These are phyloP conservation scores for Torrubiellomyces zombiae DNA, from an alignment of 2,329 filamentous ascomycete species.

Conservation along the genomic window DNA sequence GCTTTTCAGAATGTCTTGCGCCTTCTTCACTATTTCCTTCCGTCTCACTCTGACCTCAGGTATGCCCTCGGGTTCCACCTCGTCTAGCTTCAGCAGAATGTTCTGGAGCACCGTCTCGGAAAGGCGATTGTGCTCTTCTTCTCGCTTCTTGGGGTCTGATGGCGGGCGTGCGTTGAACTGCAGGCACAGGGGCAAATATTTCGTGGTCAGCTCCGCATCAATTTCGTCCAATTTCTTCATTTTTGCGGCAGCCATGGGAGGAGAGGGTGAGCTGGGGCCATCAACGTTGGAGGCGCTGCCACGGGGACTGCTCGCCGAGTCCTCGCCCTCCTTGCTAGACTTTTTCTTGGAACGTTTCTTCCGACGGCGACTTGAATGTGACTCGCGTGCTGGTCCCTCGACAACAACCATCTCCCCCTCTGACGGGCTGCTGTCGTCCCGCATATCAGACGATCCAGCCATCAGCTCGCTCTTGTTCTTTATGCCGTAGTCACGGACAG, in stretches of 20 bases:
- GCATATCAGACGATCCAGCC: slow-evolving; percentile 23
- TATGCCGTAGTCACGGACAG: slow-evolving; percentile 43
- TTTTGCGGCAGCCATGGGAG: slow-evolving; percentile 16
- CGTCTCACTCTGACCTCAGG: slow-evolving; percentile 44
- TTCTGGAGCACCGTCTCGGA: slow-evolving; percentile 64
- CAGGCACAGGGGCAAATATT: slow-evolving; percentile 48
- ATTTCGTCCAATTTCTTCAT: slow-evolving; percentile 50
- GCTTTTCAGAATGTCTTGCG: slow-evolving; percentile 48
- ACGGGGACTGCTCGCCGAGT: slow-evolving; percentile 25
- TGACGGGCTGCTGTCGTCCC: slow-evolving; percentile 18
- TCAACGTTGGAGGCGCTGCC: slow-evolving; percentile 26
- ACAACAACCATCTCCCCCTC: slow-evolving; percentile 27
- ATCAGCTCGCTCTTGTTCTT: slow-evolving; percentile 45
- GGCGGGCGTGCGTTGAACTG: slow-evolving; percentile 48
- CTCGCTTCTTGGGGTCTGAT: slow-evolving; percentile 45
- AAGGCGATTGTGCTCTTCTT: slow-evolving; percentile 59
- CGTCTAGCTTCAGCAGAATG: slow-evolving; percentile 60
- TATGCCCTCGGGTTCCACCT: slow-evolving; percentile 57
- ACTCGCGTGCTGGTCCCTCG: slow-evolving; percentile 24
- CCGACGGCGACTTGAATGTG: slow-evolving; percentile 19
- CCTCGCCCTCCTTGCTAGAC: slow-evolving; percentile 21
- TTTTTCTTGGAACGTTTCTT: slow-evolving; percentile 26
- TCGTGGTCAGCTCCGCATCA: slow-evolving; percentile 42
- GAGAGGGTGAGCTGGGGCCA: slow-evolving; percentile 11
- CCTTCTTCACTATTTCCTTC: slow-evolving; percentile 57